These are phyloP conservation scores for Biscogniauxia marginata DNA, from an alignment of 2,329 filamentous ascomycete species.

Conservation along the genomic window DNA sequence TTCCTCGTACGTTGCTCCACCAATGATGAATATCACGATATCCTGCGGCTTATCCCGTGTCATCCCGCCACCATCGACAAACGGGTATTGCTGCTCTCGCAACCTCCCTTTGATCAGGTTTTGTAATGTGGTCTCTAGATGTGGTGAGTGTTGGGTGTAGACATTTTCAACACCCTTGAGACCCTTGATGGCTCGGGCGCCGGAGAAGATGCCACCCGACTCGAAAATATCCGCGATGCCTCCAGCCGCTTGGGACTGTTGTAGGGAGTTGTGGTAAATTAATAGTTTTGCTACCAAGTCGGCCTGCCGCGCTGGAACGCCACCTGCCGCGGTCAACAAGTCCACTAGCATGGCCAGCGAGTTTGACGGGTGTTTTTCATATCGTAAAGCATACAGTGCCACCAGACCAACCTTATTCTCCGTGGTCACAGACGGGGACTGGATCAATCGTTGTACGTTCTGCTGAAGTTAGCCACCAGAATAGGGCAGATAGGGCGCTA, in stretches of 20 bases:
- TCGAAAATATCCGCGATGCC: constrained; percentile 93
- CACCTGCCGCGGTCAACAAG: constrained; percentile 79
- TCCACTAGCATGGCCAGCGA: constrained; percentile 83
- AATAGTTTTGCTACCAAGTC: constrained; percentile 80
- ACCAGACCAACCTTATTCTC: constrained; percentile 88
- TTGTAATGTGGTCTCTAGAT: constrained; percentile 83
- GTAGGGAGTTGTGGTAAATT: constrained; percentile 81
- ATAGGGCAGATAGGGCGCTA: neutral
- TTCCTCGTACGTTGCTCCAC: constrained; percentile 93
- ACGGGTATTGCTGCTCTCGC: constrained; percentile 85
- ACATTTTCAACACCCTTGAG: constrained; percentile 98
- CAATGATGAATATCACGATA: constrained; percentile 90
- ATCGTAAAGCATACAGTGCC: constrained; percentile 91
- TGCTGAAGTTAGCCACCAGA: constrained; percentile 37
- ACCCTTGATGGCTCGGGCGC: constrained; percentile 86
- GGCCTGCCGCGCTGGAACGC: constrained; percentile 71
- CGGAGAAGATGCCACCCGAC: constrained; percentile 84
- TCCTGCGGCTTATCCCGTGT: constrained; percentile 96
- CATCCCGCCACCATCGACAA: constrained; percentile 81
- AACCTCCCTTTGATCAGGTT: constrained; percentile 90
- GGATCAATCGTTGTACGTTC: constrained; percentile 84
- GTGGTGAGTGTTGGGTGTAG: constrained; percentile 94
- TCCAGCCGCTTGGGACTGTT: constrained; percentile 70
- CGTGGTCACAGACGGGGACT: constrained; percentile 70
- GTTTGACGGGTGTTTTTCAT: constrained; percentile 82